Conservation (phyloP, 1,284 basidiomycete genomes). For the Bjerkandera adusta region DNA sequence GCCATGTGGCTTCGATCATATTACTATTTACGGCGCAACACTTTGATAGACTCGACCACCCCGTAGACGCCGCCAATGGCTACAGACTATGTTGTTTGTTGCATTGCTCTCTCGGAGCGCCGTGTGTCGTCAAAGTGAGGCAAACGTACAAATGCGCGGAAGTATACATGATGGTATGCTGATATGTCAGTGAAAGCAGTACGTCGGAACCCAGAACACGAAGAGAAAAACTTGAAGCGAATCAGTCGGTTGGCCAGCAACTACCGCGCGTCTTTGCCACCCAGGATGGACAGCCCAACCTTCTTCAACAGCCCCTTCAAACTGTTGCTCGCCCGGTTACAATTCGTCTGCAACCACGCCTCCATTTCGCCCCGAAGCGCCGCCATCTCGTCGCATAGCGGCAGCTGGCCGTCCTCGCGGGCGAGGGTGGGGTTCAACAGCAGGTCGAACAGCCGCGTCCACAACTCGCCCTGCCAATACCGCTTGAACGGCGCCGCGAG, state of each 20-base stretch:
- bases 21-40: no score
- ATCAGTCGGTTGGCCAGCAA: not conserved
- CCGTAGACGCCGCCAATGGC: no score
- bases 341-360: conserved; percentile 77
- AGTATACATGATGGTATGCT: no score
- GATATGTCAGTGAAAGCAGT: no score
- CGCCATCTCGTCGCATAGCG: conserved; percentile 69
- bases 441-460: conserved; percentile 83
- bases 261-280: conserved; percentile 17
- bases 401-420: conserved; percentile 55
- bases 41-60: no score
- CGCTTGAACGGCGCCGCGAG: conserved; percentile 82
- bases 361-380: conserved; percentile 81
- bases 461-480: conserved; percentile 93
- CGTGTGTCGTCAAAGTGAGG: no score
- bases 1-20: no score
- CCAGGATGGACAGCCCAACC: conserved; percentile 48
- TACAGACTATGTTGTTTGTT: no score
- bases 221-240: not conserved
- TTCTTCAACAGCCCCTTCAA: conserved; percentile 84
- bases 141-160: no score
- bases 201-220: no score
- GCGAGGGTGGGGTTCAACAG: conserved; percentile 78
- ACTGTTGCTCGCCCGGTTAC: conserved; percentile 85
- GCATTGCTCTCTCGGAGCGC: no score